Base-by-base conservation (phyloP, 768 basidiomycete species). In the Boletus subparvulus region DNA sequence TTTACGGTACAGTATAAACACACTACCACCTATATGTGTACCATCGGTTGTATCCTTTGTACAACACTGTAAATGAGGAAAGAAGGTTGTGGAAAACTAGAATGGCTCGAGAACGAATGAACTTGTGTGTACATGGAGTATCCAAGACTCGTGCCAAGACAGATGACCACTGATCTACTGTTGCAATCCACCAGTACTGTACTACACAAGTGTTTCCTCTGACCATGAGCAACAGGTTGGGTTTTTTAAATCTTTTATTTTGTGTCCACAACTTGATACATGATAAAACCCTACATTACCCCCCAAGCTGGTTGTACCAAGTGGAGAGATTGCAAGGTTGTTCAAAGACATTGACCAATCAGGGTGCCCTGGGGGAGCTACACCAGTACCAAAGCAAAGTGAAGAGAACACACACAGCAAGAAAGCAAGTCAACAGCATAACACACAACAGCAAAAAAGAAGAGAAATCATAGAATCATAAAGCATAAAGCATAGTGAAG, bases 1-100 rank as follows among this genome's bases (percentile, higher is more conserved):
- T 55, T 55, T 52, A 58, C 0, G 48, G 66, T 68, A 68, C 54
- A 49, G 32, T 52, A 55, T 39, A 47, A 43, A 51, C 49, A 54
- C n/a, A 47, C 44, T 36, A 46, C 26, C 49, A 50, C 45, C n/a
- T 16, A 58, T 58, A 61, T 21, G 47, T 67, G 64, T 67, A 69
- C 62, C 51, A 57, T 48, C 49, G 33, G 41, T 56, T 67, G 65
- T 64, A 61, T 49, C 33, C 45, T 47, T 53, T 67, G 65, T 69
- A 67, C 46, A 45, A 44, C 50, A 69, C 5, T 64, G 65, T 64
- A 60, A n/a, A 61, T 64, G 62, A 60, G 58, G 32, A 65, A 61
- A 36, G 35, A 47, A 48, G 47, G 6, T 26, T 52, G 37, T 17
- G 21, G 17, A 56, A 28, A 39, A 32, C 26, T 10, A 37, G 2